phyloP scores from a whole-genome alignment of 1,284 basidiomycete species.

The Trichosporon faecale region DNA sequence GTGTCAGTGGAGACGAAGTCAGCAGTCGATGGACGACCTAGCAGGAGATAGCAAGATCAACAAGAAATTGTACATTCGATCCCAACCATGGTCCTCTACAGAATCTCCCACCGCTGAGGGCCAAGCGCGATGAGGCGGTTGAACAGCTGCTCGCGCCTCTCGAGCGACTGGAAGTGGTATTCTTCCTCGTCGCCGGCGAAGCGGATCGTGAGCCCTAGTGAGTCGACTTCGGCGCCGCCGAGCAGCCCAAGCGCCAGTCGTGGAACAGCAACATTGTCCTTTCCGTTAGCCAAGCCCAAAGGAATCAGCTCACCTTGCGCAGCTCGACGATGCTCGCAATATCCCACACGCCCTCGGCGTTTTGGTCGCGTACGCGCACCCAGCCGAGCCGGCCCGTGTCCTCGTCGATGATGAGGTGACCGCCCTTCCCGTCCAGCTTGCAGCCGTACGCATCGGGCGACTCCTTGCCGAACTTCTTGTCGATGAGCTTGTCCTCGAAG shows the following conservation, averaged over 20 bases:
- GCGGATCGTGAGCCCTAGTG: constrained; percentile 44
- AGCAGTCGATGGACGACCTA: too few relatives aligned
- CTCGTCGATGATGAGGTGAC: constrained; percentile 12
- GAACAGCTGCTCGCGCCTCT: constrained; percentile 52
- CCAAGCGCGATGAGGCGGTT: constrained; percentile 51
- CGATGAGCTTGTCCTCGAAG: background rate
- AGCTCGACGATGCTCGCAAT: constrained; percentile 17
- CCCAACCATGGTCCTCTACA: constrained; percentile 26
- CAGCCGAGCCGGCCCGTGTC: background rate
- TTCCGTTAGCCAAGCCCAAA: constrained; percentile 19
- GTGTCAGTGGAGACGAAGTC: too few relatives aligned
- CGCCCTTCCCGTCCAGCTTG: constrained; percentile 5
- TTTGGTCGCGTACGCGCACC: background rate
- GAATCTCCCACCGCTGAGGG: constrained; percentile 51
- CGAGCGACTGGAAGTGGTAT: constrained; percentile 48
- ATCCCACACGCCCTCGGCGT: constrained; percentile 1
- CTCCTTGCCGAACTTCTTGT: constrained; percentile 11
- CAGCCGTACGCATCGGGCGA: constrained; percentile 9
- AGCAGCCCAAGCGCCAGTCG: constrained; percentile 53
- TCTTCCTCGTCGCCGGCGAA: constrained; percentile 38
- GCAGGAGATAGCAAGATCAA: too few relatives aligned
- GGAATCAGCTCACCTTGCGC: background rate
- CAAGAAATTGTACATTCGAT: too few relatives aligned
- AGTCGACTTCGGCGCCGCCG: constrained; percentile 49
- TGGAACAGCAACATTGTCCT: constrained; percentile 43